Evolutionary conservation across 1,284 basidiomycete genomes (phyloP).

Genomic region (Coniferiporia sulphurascens): DNA sequence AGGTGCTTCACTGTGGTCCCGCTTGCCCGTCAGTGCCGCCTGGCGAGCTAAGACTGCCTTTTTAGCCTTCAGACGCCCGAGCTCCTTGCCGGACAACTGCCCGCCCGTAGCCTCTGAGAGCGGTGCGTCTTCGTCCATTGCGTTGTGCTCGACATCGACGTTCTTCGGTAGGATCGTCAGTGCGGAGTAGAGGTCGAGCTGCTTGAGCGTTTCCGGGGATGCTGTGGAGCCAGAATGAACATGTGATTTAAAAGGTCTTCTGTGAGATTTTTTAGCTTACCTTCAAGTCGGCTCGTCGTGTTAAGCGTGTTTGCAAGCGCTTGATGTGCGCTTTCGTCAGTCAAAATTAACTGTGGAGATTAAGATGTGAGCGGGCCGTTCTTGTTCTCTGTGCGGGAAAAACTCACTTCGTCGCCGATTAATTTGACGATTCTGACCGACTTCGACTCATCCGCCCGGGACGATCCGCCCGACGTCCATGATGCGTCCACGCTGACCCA

Average conservation of each 20-base stretch:
- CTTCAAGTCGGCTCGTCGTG: conserved; percentile 5
- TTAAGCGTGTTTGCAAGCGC: conserved; percentile 18
- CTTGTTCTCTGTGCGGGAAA: not conserved
- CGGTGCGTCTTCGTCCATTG: conserved; percentile 30
- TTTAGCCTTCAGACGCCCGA: conserved; percentile 50
- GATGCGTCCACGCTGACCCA: conserved; percentile 11
- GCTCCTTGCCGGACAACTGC: conserved; percentile 37
- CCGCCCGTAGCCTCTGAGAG: conserved; percentile 20
- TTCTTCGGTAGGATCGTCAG: conserved; percentile 62
- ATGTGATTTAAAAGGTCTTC: not conserved
- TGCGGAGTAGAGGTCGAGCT: conserved; percentile 56
- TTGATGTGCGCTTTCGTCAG: conserved; percentile 5
- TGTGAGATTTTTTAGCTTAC: conserved; percentile 1
- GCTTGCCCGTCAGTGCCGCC: not conserved
- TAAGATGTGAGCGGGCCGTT: not conserved
- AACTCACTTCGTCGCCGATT: conserved; percentile 4
- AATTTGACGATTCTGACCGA: conserved; percentile 2
- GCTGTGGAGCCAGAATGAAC: conserved; percentile 33
- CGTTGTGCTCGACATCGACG: conserved; percentile 40
- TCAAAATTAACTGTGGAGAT: not conserved
- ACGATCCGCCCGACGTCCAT: conserved; percentile 27
- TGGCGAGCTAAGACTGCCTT: conserved; percentile 21
- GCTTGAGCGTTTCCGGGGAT: conserved; percentile 41
- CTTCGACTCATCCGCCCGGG: not conserved
- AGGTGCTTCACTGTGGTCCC: not conserved